These are phyloP conservation scores for Geosmithia morbida DNA, from an alignment of 2,329 filamentous ascomycete genomes.

Conservation along the genomic window DNA sequence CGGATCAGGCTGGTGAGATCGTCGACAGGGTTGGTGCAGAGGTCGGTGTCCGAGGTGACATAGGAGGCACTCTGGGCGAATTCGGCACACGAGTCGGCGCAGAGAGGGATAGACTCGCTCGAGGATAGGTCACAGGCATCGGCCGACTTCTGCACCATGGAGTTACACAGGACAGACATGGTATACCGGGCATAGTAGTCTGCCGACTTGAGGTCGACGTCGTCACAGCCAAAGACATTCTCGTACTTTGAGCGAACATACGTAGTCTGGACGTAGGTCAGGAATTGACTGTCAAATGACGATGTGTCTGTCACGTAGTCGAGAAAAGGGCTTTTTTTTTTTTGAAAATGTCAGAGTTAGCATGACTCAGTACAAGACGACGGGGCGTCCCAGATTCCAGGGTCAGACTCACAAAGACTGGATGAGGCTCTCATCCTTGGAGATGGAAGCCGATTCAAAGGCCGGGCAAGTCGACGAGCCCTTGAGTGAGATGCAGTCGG, in stretches of 20 bases:
- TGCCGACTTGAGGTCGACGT: conserved; percentile 65
- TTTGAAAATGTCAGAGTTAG: conserved; percentile 36
- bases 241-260: conserved; percentile 77
- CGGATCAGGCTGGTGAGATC: conserved; percentile 66
- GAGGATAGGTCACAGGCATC: conserved; percentile 49
- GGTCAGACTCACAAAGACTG: conserved; percentile 45
- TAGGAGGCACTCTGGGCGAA: conserved; percentile 81
- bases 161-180: conserved; percentile 82
- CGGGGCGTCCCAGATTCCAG: not conserved
- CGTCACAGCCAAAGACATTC: conserved; percentile 63
- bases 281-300: conserved; percentile 66
- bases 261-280: conserved; percentile 54
- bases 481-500: conserved; percentile 48
- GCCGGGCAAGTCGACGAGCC: conserved; percentile 59
- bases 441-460: conserved; percentile 59
- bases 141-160: conserved; percentile 82
- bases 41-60: conserved; percentile 56
- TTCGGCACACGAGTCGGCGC: conserved; percentile 77
- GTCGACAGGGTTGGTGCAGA: conserved; percentile 54
- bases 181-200: conserved; percentile 89
- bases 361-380: not conserved
- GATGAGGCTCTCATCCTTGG: conserved; percentile 41
- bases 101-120: conserved; percentile 59
- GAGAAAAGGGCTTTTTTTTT: conserved; percentile 55
- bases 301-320: conserved; percentile 60